Evolutionary conservation across 345 rosid species (phyloP), one percentile per base, ranked within the genome.

Genomic region (Eutrema japonicum): DNA sequence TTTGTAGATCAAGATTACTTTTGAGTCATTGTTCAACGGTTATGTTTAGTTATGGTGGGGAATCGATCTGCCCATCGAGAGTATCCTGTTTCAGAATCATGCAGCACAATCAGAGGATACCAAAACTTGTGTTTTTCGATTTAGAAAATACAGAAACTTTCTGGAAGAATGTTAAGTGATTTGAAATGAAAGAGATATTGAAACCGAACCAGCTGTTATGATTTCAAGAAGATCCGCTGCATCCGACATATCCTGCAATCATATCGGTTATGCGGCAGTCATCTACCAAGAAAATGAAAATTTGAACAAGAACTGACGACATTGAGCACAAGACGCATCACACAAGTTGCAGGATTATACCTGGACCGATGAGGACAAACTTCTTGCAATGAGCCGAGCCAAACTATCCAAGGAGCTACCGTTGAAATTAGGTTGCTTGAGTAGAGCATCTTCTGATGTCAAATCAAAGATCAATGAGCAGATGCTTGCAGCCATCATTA

Each of bases 401-500:
- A 95, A 77, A 45, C 71, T 76, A 52, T 62, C 60, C 22, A 87
- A 74, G 27, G 84, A 76, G 74, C 76, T 74, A 27, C 13, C 27
- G 47, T 70, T 73, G 58, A 88, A 85, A 68, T 63, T 64, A 8
- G 83, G 82, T 81, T 80, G 86, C 66, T 77, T 77, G n/a, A 80
- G 77, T 64, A 92, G 89, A 75, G 85, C 85, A 62, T 81, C 88
- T 77, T 92, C 96, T 45, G 99, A 91, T 56, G 87, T 86, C 41
- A 64, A 72, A 68, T 87, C 97, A 46, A 92, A 75, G 64, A 89
- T 73, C 77, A 94, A 72, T 5, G 90, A 72, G 80, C 91, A 85
- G 64, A 95, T 83, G 80, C 92, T 88, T 57, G 93, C 83, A 72
- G 91, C 93, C 99, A 92, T 85, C 90, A 88, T 82, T 3, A 73